Conservation (phyloP, 129 eudicot genomes). For the Heracleum sosnowskyi region DNA sequence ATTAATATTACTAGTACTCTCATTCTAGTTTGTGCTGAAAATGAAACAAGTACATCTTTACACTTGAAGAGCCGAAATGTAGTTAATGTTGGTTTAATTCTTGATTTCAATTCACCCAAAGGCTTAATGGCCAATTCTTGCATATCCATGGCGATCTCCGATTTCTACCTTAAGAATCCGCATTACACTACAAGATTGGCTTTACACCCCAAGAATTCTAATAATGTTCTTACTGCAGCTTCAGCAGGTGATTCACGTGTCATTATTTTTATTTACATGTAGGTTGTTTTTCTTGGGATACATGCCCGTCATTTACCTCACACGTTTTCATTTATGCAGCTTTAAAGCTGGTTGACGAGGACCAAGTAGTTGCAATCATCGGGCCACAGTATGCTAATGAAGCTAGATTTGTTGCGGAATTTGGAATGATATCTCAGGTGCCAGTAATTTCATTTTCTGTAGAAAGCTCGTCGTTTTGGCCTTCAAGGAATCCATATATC, state of each 20-base stretch:
- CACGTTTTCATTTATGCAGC: slow-evolving; percentile 14
- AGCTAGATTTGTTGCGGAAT: slow-evolving; percentile 15
- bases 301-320: background rate
- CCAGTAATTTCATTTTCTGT: background rate
- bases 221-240: slow-evolving; percentile 9
- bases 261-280: accelerated
- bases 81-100: background rate
- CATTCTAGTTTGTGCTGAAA: background rate
- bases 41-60: background rate
- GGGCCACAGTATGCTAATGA: slow-evolving; percentile 17
- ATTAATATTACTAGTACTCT: background rate
- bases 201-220: slow-evolving; percentile 5
- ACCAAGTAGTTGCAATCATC: background rate
- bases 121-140: background rate
- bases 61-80: background rate
- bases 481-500: background rate
- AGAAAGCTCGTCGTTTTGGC: slow-evolving; percentile 9
- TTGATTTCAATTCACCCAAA: background rate
- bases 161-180: background rate
- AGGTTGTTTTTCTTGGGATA: too few species aligned
- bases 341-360: slow-evolving; percentile 23
- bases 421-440: slow-evolving; percentile 7
- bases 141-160: background rate
- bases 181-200: background rate
- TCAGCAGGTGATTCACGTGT: slow-evolving; percentile 16